Evolutionary conservation across 495 filamentous ascomycete genomes (phyloP).

Genomic region (Xylaria acuta): DNA sequence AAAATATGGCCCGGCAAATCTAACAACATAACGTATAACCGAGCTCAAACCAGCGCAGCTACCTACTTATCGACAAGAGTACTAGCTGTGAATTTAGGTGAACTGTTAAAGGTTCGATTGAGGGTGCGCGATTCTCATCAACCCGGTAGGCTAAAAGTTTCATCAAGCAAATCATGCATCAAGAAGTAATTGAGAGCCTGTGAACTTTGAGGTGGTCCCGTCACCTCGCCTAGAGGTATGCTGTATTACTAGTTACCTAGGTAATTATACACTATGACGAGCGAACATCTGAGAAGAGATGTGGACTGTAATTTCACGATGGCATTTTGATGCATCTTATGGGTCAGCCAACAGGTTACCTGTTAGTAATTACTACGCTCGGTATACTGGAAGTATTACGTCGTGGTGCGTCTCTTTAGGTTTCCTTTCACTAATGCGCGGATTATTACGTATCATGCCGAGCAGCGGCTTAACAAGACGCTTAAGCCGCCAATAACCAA

Average conservation of each 20-base stretch:
- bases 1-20: slow-evolving; percentile 9
- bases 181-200: background rate
- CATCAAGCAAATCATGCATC: background rate
- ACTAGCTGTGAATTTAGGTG: background rate
- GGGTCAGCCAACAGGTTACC: background rate
- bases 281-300: background rate
- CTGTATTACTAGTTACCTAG: background rate
- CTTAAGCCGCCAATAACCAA: slow-evolving; percentile 11
- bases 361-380: background rate
- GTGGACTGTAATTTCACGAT: background rate
- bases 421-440: background rate
- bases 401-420: background rate
- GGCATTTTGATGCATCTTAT: background rate
- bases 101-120: background rate
- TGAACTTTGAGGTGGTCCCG: background rate
- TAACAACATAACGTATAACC: background rate
- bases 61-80: background rate
- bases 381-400: background rate
- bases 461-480: slow-evolving; percentile 5
- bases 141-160: background rate
- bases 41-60: background rate
- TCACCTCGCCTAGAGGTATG: background rate
- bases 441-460: slow-evolving; percentile 5
- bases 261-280: background rate
- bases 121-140: background rate